phyloP scores from a whole-genome alignment of 2,329 filamentous ascomycete genomes.

The Colletotrichum aenigma region DNA sequence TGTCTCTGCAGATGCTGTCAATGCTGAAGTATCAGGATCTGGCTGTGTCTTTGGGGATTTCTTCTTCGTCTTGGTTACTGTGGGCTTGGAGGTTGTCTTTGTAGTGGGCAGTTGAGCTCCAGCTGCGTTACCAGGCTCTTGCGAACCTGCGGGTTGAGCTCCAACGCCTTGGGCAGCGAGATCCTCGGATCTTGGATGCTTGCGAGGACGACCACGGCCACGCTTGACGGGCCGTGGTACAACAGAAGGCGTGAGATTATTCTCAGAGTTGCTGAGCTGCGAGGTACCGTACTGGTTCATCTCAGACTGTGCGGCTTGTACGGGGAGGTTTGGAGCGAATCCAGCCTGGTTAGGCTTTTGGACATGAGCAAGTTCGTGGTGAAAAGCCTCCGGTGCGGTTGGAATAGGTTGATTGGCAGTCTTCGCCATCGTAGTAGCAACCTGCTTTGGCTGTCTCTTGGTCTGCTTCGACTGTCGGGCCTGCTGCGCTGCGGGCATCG shows the following conservation, averaged over 20 bases:
- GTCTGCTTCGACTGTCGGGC: not conserved
- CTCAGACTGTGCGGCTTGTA: not conserved
- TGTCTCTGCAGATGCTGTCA: not conserved
- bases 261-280: not conserved
- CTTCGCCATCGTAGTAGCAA: not conserved
- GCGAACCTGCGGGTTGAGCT: not conserved
- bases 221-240: not conserved
- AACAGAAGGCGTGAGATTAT: not conserved
- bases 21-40: not conserved
- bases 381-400: not conserved
- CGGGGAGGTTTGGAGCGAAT: not conserved
- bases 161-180: not conserved
- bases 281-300: not conserved
- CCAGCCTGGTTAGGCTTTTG: not conserved
- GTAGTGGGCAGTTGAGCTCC: not conserved
- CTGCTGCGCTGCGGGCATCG: not conserved
- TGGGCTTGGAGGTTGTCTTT: not conserved
- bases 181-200: not conserved
- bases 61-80: not conserved
- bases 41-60: not conserved
- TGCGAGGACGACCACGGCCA: constrained; percentile 10
- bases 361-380: not conserved
- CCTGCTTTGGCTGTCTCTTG: not conserved
- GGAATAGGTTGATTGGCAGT: not conserved
- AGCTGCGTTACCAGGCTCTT: not conserved